Conservation (phyloP, 768 basidiomycete species). For the Xerocomellus intermedius region DNA sequence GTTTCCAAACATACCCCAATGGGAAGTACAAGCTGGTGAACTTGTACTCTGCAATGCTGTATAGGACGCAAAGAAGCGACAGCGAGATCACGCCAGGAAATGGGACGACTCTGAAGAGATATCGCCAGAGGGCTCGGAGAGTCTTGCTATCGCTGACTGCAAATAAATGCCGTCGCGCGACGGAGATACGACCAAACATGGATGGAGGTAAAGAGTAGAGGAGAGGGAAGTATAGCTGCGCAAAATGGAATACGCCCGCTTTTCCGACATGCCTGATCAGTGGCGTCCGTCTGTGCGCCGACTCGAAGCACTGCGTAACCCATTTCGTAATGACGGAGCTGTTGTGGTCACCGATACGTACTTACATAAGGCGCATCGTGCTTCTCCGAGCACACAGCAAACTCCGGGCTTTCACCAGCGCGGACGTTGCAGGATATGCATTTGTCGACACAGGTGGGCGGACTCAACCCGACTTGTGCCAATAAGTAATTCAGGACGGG, state of each 20-base stretch:
- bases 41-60: slow-evolving; percentile 5
- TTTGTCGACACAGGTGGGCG: too few relatives aligned
- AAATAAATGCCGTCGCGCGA: not conserved
- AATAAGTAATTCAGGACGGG: too few relatives aligned
- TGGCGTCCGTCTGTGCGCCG: too few relatives aligned
- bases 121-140: not conserved
- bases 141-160: not conserved
- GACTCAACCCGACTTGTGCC: too few relatives aligned
- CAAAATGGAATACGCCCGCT: not conserved
- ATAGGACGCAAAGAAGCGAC: slow-evolving; percentile 2
- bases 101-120: not conserved
- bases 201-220: not conserved
- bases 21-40: slow-evolving; percentile 12
- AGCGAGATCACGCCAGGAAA: not conserved
- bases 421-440: too few relatives aligned
- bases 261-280: not conserved
- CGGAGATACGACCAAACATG: not conserved
- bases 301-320: too few relatives aligned
- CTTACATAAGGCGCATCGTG: too few relatives aligned
- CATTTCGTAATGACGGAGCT: too few relatives aligned
- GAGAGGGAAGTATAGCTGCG: not conserved
- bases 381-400: too few relatives aligned
- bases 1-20: slow-evolving; percentile 9
- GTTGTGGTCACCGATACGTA: too few relatives aligned
- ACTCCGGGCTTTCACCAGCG: too few relatives aligned